A percentile compares a stretch with the other conserved stretches of the same genome.
phyloP scores from a whole-genome alignment of 768 basidiomycete species.

The Leccinellum luteum region DNA sequence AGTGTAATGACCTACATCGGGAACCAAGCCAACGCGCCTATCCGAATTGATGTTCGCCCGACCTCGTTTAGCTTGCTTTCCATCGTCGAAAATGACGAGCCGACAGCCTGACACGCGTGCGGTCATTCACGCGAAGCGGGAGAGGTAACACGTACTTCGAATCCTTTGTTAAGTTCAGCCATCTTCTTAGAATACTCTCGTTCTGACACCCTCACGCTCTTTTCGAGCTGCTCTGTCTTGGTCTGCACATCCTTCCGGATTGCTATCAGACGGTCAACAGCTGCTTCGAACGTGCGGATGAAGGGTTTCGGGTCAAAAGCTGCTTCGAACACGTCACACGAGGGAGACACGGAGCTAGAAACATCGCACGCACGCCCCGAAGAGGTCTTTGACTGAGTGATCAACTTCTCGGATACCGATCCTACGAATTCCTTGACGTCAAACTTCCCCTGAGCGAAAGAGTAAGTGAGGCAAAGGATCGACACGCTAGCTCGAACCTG shows the following conservation, averaged over 20 bases:
- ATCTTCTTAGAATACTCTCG: slow-evolving; percentile 94
- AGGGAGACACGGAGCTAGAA: neutral
- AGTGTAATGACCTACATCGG: neutral
- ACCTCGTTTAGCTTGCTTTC: slow-evolving; percentile 91
- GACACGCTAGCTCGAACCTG: slow-evolving; percentile 38
- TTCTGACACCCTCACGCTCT: slow-evolving; percentile 83
- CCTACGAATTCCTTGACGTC: slow-evolving; percentile 89
- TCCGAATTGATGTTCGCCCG: slow-evolving; percentile 89
- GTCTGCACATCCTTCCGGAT: slow-evolving; percentile 88
- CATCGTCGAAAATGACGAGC: slow-evolving; percentile 84
- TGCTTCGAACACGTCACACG: slow-evolving; percentile 30
- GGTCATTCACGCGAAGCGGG: neutral
- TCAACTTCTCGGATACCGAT: slow-evolving; percentile 82
- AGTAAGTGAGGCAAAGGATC: slow-evolving; percentile 7
- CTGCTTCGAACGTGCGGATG: slow-evolving; percentile 86
- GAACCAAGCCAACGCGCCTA: slow-evolving; percentile 49
- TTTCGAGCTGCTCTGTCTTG: slow-evolving; percentile 90
- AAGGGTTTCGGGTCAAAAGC: slow-evolving; percentile 96
- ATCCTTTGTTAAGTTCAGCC: slow-evolving; percentile 88
- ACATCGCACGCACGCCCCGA: slow-evolving; percentile 67
- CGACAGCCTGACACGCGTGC: slow-evolving; percentile 61
- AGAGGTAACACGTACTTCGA: slow-evolving; percentile 63
- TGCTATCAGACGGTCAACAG: slow-evolving; percentile 83
- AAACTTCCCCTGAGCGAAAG: slow-evolving; percentile 68
- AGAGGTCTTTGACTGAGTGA: slow-evolving; percentile 77